Conservation (phyloP, 768 basidiomycete species). For the Amanita jacksonii region DNA sequence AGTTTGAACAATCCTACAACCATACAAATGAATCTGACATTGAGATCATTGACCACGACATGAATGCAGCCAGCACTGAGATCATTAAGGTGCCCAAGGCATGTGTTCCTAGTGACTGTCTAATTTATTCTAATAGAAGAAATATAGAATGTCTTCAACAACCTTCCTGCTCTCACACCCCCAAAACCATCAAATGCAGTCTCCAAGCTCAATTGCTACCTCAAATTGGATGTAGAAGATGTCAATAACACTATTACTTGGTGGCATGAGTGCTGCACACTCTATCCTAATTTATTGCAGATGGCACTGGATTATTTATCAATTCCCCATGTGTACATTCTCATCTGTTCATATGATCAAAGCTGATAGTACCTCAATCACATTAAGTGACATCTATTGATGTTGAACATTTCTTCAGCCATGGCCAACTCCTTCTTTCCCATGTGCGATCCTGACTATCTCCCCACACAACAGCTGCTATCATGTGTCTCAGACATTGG, state of each 20-base stretch:
- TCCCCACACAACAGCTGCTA: conserved; percentile 13
- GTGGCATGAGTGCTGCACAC: not conserved
- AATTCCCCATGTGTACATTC: not conserved
- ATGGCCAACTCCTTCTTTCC: conserved; percentile 18
- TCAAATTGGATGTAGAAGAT: not conserved
- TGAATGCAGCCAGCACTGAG: too few species aligned
- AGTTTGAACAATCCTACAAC: not conserved
- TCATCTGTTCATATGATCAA: not conserved
- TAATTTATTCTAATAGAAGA: too few species aligned
- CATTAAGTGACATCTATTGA: conserved; percentile 19
- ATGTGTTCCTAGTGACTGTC: too few species aligned
- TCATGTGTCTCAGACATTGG: conserved; percentile 20
- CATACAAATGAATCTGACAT: too few species aligned
- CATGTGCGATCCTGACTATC: conserved; percentile 18
- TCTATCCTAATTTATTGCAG: not conserved
- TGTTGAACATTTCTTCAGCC: conserved; percentile 21
- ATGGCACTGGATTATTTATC: not conserved
- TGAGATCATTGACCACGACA: too few species aligned
- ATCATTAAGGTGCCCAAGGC: too few species aligned
- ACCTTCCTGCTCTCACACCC: too few species aligned
- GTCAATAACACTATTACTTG: not conserved
- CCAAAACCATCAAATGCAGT: too few species aligned
- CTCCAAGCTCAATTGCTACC: too few species aligned
- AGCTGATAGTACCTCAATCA: not conserved
- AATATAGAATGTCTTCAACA: too few species aligned